Evolutionary conservation across 257 asterid species (phyloP), one percentile per base, ranked within the genome.

Genomic region (Capsicum pubescens): DNA sequence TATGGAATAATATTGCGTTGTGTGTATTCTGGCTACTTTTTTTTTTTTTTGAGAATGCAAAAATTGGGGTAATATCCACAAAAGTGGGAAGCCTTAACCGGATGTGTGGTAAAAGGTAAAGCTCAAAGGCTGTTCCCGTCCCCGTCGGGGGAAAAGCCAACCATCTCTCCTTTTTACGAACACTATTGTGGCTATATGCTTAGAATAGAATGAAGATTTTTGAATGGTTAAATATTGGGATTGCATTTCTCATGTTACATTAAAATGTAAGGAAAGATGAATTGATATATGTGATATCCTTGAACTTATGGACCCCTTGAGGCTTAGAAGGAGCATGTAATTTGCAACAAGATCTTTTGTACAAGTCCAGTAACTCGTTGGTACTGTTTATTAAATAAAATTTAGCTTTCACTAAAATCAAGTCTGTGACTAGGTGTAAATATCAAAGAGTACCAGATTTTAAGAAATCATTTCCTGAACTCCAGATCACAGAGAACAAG

Each of bases 381-480:
- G 80, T 50, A 21, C 61, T 26, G 19, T 74, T 50, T 74, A 19
- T 12, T 74, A 14, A 19, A 50, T 50, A 21, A 72, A 6, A 48
- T 50, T 48, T 74, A 74, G 44, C 60, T 21, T 74, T 14, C 44
- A 50, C 50, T 19, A 50, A 21, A 68, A 42, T 19, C 17, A 74
- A 19, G 61, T 50, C n/a, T 74, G 61, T 26, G 21, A 50, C 80
- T 19, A 50, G 61, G 42, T 50, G 80, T 74, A 74, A 19, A 50
- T 44, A 35, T 63, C 80, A 26, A 21, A 21, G 44, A 74, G 80
- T 21, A 54, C 21, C 36, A 50, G 61, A 50, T 50, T 56, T 74
- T 19, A 21, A 50, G 61, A 74, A 74, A 74, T 50, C 36, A 74
- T 50, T 74, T 74, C 44, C 80, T 74, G 80, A 21, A 44, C 80